Evolutionary conservation across 78 protist species (phyloP).

Genomic region (Pelomyxa schiedti): DNA sequence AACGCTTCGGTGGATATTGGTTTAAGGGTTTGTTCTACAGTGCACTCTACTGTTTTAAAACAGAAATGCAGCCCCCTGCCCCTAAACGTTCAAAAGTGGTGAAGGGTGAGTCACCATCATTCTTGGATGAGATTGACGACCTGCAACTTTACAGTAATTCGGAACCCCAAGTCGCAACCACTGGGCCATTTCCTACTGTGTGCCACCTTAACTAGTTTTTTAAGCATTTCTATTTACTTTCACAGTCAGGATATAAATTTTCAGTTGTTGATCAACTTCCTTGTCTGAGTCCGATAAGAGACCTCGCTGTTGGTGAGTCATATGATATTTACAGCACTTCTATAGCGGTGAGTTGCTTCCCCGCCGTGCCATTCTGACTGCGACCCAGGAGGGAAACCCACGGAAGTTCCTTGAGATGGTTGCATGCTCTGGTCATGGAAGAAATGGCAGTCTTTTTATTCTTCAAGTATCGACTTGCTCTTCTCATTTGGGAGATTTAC

Average conservation of each 20-base stretch:
- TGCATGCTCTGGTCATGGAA: background rate
- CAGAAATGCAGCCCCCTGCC: background rate
- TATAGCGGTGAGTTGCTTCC: too few species aligned
- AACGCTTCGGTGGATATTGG: conserved; percentile 6
- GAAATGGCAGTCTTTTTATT: background rate
- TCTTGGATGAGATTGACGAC: background rate
- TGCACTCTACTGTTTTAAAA: too few species aligned
- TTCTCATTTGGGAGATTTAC: too few species aligned
- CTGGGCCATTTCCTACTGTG: background rate
- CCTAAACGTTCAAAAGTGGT: background rate
- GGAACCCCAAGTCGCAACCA: background rate
- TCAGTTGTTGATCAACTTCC: background rate
- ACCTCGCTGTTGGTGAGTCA: background rate
- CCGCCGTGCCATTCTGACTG: too few species aligned
- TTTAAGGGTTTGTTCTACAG: too few species aligned
- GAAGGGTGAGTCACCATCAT: background rate
- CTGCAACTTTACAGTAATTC: background rate
- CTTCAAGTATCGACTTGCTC: too few species aligned
- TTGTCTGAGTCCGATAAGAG: background rate
- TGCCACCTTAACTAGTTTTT: too few species aligned
- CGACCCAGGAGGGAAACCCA: too few species aligned
- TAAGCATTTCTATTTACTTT: too few species aligned
- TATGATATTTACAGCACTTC: too few species aligned
- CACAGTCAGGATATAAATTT: background rate
- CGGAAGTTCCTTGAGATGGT: too few species aligned